Conservation (phyloP, 106 monocot genomes). For the Vanilla planifolia region DNA sequence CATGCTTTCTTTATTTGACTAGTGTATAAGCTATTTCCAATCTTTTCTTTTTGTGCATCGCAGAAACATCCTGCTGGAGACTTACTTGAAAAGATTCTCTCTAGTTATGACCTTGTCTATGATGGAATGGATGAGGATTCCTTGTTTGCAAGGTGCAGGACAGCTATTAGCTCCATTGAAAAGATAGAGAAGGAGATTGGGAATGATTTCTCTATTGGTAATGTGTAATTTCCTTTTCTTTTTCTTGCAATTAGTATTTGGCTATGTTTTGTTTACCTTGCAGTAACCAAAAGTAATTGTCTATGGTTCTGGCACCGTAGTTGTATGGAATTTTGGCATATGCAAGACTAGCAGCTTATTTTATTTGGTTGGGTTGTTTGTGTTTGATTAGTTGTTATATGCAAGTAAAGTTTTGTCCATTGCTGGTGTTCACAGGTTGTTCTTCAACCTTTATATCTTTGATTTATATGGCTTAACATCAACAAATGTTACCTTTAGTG, state of each 20-base stretch:
- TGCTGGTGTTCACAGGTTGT: no score
- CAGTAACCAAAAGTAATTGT: no score
- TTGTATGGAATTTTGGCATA: no score
- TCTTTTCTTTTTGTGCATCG: background rate
- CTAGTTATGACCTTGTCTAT: conserved; percentile 42
- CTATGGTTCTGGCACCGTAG: no score
- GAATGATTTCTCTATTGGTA: conserved; percentile 36
- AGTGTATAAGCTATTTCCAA: background rate
- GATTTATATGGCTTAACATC: no score
- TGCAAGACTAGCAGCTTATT: no score
- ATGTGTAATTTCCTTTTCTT: background rate
- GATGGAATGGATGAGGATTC: conserved; percentile 43
- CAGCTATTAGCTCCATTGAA: conserved; percentile 40
- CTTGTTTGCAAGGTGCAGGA: conserved; percentile 50
- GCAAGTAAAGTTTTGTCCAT: no score
- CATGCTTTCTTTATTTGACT: conserved; percentile 5
- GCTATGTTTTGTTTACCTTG: no score
- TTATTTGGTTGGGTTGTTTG: no score
- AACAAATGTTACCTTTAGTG: no score
- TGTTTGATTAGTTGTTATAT: no score
- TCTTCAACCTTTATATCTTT: no score
- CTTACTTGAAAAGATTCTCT: conserved; percentile 56
- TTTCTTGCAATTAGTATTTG: background rate
- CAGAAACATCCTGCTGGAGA: conserved; percentile 41
- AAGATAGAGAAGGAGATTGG: conserved; percentile 46